These are phyloP conservation scores for Mentha longifolia DNA, from an alignment of 257 asterid species.

Conservation along the genomic window DNA sequence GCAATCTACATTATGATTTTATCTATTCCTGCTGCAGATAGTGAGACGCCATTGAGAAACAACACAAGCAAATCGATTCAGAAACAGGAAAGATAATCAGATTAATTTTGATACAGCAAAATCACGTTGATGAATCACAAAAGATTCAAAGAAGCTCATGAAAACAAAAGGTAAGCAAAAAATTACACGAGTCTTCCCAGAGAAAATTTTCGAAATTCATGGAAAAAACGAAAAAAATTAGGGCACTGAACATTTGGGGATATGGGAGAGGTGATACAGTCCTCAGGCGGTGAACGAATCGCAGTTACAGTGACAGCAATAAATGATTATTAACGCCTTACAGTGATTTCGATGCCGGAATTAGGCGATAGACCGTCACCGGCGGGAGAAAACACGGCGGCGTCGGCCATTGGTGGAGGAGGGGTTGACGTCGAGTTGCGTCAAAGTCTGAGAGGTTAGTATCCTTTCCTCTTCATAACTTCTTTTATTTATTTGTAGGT, in stretches of 20 bases:
- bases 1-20: neutral
- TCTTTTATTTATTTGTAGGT: constrained; percentile 26
- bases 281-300: constrained; percentile 32
- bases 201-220: neutral
- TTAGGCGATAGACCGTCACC: constrained; percentile 43
- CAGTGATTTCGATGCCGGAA: constrained; percentile 52
- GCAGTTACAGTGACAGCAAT: constrained; percentile 11
- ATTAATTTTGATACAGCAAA: neutral
- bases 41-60: neutral
- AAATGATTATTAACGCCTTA: constrained; percentile 39
- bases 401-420: constrained; percentile 49
- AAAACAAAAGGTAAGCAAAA: neutral
- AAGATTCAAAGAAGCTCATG: neutral
- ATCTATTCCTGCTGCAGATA: neutral
- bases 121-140: constrained; percentile 5
- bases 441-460: constrained; percentile 56
- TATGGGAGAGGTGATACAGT: constrained; percentile 35
- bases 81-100: neutral
- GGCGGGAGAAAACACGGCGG: constrained; percentile 52
- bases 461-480: constrained; percentile 30
- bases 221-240: too few relatives aligned
- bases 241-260: constrained; percentile 2
- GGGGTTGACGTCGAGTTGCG: constrained; percentile 44
- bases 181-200: neutral
- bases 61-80: neutral